Conservation (phyloP, 805 yeast genomes). For the Kazachstania kunashirensis region DNA sequence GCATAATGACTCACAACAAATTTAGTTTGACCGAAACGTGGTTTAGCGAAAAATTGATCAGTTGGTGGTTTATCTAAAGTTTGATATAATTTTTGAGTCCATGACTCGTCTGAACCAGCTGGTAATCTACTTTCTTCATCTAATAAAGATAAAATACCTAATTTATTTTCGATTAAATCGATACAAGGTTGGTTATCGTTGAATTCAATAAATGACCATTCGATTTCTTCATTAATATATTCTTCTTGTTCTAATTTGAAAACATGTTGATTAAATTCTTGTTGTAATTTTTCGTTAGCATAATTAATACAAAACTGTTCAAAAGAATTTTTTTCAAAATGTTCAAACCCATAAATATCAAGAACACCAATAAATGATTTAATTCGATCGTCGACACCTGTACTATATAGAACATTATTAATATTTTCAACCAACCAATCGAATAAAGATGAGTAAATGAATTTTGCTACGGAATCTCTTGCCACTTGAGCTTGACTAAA, state of each 20-base stretch:
- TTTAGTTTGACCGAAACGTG: conserved; percentile 86
- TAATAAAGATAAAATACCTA: conserved; percentile 78
- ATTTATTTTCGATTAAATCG: conserved; percentile 75
- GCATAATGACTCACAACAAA: conserved; percentile 92
- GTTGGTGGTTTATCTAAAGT: conserved; percentile 73
- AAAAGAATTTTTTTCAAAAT: conserved; percentile 85
- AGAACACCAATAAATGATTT: conserved; percentile 85
- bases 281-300: conserved; percentile 94
- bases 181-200: conserved; percentile 97
- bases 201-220: conserved; percentile 94
- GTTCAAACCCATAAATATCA: conserved; percentile 97
- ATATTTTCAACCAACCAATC: conserved; percentile 90
- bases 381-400: conserved; percentile 49
- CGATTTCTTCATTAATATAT: conserved; percentile 81
- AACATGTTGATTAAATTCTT: conserved; percentile 94
- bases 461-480: conserved; percentile 94
- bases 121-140: conserved; percentile 96
- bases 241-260: conserved; percentile 96
- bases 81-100: conserved; percentile 84
- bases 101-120: conserved; percentile 83
- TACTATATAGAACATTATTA: conserved; percentile 72
- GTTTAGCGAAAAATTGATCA: conserved; percentile 73
- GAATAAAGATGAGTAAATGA: conserved; percentile 81
- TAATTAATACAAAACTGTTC: conserved; percentile 97
- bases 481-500: conserved; percentile 82